These are phyloP conservation scores for Phialocephala sp. DNA, from an alignment of 2,329 filamentous ascomycete genomes.

Conservation along the genomic window DNA sequence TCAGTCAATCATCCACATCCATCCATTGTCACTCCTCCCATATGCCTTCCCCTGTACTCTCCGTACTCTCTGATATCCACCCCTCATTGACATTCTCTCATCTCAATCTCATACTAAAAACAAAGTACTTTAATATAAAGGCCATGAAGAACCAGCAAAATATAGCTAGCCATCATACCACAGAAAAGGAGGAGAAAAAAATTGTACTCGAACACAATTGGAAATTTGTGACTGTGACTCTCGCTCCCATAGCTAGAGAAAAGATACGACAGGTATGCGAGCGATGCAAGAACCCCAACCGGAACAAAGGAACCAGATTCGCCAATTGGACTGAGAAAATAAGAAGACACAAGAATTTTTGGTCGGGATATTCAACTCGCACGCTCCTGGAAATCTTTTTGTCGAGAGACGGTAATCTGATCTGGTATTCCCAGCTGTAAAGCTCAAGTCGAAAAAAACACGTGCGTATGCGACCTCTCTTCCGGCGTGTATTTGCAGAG, in stretches of 20 bases:
- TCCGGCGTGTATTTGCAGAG: not conserved
- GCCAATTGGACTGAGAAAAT: slow-evolving; percentile 1
- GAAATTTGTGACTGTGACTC: not conserved
- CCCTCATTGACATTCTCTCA: not conserved
- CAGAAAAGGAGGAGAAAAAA: not conserved
- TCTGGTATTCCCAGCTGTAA: not conserved
- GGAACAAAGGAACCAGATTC: slow-evolving; percentile 5
- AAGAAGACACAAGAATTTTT: slow-evolving; percentile 11
- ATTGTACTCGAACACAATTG: slow-evolving; percentile 2
- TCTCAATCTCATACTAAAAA: slow-evolving; percentile 6
- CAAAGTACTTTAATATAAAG: slow-evolving; percentile 13
- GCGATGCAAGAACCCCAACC: slow-evolving; percentile 2
- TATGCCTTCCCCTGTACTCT: not conserved
- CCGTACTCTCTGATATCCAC: not conserved
- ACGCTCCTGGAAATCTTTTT: not conserved
- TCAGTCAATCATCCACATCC: not conserved
- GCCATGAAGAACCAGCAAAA: not conserved
- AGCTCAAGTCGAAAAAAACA: slow-evolving; percentile 4
- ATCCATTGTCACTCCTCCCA: not conserved
- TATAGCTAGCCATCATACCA: not conserved
- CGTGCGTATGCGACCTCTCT: not conserved
- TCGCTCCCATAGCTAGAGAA: not conserved
- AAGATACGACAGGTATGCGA: not conserved
- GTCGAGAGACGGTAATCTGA: not conserved
- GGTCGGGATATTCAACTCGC: not conserved